Evolutionary conservation across 2,329 filamentous ascomycete genomes (phyloP), one percentile per base, ranked within the genome.

Genomic region (Lecanicillium sp.): DNA sequence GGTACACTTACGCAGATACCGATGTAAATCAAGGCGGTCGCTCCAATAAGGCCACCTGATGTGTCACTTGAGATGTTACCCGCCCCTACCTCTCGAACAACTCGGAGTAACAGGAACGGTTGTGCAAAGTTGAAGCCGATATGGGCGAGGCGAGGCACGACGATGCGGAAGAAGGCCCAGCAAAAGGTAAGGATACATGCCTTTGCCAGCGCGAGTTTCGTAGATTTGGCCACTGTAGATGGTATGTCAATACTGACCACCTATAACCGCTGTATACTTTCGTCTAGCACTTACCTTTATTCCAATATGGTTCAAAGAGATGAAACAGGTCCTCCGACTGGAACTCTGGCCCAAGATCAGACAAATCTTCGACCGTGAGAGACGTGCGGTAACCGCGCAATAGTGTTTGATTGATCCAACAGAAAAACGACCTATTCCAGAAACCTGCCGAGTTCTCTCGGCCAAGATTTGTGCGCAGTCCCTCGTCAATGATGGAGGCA

Each of bases 391-490:
- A 42, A 9, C 40, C 40, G 18, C 34, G 33, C 3, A 30, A 35
- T 5, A 42, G 9, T 2, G 36, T 35, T 2, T 29, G 29, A 19
- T 37, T 37, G 5, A 41, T n/a, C 40, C 40, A 41, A 3, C 33
- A 6, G 17, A 41, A 37, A 3, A 34, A 33, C n/a, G 40, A 41
- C 25, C 40, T 19, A 7, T 25, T 41, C 30, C 45, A 52, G 18
- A 55, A 45, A n/a, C 46, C 42, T 9, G 37, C 43, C 4, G 43
- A 45, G 1, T 43, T 39, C 32, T 55, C 52, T 2, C 19, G 51
- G 36, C 29, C 15, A 4, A 49, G 13, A 4, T 39, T 33, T 2
- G 14, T 12, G 12, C 22, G 30, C 11, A 47, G 12, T 22, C 30
- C 19, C 4, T 38, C 22, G 13, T 41, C 36, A 5, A 20, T 28